Percentiles rank a stretch among this genome's conserved stretches.
Conservation (phyloP, 2,329 filamentous ascomycete species). For the Chaetomium sp. region DNA sequence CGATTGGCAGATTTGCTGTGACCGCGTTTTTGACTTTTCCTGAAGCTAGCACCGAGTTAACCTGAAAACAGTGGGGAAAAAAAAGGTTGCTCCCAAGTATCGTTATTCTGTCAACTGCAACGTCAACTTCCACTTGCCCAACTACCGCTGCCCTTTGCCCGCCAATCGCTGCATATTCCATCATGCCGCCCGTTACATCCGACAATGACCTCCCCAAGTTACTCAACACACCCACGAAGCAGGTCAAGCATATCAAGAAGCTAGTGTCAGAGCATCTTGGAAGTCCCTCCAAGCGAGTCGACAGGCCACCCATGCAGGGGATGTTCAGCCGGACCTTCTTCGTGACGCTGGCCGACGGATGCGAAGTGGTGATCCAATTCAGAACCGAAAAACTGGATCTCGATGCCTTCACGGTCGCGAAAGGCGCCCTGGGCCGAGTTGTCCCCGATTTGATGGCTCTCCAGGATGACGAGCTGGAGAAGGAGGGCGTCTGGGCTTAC, state of each 20-base stretch:
- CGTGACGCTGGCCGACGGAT: constrained; percentile 7
- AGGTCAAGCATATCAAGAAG: constrained; percentile 11
- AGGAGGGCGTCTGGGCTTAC: constrained; percentile 11
- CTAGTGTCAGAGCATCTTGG: constrained; percentile 6
- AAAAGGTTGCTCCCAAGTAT: not conserved
- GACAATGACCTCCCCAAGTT: constrained; percentile 14
- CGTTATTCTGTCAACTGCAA: not conserved
- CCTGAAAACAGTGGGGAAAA: not conserved
- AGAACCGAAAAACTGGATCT: constrained; percentile 11
- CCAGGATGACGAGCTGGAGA: constrained; percentile 5
- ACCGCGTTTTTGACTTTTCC: no score
- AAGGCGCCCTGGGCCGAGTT: constrained; percentile 4
- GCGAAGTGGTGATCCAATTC: constrained; percentile 12
- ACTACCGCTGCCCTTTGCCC: not conserved
- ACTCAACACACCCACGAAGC: constrained; percentile 12
- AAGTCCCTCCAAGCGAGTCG: constrained; percentile 10
- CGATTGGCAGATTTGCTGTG: no score
- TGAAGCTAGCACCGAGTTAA: no score
- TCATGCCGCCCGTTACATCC: constrained; percentile 9
- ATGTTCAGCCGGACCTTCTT: constrained; percentile 15
- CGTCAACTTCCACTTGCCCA: not conserved
- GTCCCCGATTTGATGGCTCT: constrained; percentile 6
- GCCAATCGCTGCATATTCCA: not conserved
- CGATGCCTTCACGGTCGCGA: constrained; percentile 10
- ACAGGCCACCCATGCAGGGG: constrained; percentile 13